These are phyloP conservation scores for Metschnikowia santaceciliae DNA, from an alignment of 805 yeast genomes.

Conservation along the genomic window DNA sequence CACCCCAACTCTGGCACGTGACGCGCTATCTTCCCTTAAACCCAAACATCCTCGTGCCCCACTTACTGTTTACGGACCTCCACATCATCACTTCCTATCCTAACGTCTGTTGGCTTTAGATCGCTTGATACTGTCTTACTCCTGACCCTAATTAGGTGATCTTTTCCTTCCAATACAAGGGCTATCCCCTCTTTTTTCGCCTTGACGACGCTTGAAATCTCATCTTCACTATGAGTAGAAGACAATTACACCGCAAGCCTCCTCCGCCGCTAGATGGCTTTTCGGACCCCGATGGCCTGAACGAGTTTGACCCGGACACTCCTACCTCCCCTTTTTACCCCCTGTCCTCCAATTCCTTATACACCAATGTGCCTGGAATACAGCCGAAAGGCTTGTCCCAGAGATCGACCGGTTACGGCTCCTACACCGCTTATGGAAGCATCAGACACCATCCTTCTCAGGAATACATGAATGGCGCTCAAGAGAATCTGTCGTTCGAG, in stretches of 20 bases:
- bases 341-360: not conserved
- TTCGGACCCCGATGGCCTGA: not conserved
- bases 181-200: not conserved
- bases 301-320: not conserved
- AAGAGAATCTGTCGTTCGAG: not conserved
- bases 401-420: not conserved
- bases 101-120: not conserved
- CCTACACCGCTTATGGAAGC: not conserved
- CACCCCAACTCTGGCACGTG: constrained; percentile 1
- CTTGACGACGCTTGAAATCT: not conserved
- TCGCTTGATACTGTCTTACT: too few species aligned
- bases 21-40: not conserved
- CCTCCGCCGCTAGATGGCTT: not conserved
- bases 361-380: not conserved
- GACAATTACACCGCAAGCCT: not conserved
- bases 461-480: not conserved
- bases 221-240: not conserved
- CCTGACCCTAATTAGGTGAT: too few species aligned
- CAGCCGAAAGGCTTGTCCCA: not conserved
- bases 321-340: not conserved
- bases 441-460: not conserved
- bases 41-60: not conserved
- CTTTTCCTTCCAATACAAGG: too few species aligned
- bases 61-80: not conserved
- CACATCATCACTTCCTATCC: not conserved